Percentiles rank a stretch among this genome's conserved stretches.
Evolutionary conservation across 164 flowering plant genomes (phyloP).

Genomic region (Hamamelis virginiana): DNA sequence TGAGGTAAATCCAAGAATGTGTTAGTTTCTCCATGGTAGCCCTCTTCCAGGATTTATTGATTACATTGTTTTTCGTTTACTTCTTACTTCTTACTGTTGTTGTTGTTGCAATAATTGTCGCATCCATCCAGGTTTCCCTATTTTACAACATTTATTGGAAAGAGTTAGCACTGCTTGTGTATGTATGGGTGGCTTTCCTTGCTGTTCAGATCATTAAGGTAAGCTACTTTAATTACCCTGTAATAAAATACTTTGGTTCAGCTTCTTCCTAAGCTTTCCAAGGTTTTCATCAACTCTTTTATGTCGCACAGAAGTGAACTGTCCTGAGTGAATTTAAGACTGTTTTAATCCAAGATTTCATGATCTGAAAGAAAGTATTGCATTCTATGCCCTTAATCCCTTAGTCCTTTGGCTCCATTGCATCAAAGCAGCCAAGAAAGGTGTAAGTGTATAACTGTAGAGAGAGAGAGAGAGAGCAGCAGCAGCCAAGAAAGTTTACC

Average conservation of each 20-base stretch:
- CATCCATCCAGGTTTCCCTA: slow-evolving; percentile 46
- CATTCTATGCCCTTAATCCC: too few species aligned
- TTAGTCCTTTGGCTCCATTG: too few species aligned
- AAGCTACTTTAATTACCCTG: neutral
- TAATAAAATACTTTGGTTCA: neutral
- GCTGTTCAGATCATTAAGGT: slow-evolving; percentile 63
- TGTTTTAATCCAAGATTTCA: too few species aligned
- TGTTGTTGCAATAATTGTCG: neutral
- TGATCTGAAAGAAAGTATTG: too few species aligned
- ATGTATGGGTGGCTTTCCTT: slow-evolving; percentile 74
- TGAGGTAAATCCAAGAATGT: slow-evolving; percentile 25
- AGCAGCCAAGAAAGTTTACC: too few species aligned
- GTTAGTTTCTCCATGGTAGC: neutral
- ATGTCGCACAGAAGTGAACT: too few species aligned
- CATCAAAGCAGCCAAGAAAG: too few species aligned
- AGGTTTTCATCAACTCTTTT: neutral
- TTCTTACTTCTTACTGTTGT: neutral
- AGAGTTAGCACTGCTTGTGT: slow-evolving; percentile 50
- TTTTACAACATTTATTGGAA: slow-evolving; percentile 56
- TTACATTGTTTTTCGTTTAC: neutral
- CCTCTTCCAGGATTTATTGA: neutral
- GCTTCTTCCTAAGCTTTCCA: neutral
- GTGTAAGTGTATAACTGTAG: too few species aligned
- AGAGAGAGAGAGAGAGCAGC: too few species aligned
- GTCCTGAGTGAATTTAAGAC: too few species aligned